These are phyloP conservation scores for Blumeria graminis DNA, from an alignment of 2,329 filamentous ascomycete species.

Conservation along the genomic window DNA sequence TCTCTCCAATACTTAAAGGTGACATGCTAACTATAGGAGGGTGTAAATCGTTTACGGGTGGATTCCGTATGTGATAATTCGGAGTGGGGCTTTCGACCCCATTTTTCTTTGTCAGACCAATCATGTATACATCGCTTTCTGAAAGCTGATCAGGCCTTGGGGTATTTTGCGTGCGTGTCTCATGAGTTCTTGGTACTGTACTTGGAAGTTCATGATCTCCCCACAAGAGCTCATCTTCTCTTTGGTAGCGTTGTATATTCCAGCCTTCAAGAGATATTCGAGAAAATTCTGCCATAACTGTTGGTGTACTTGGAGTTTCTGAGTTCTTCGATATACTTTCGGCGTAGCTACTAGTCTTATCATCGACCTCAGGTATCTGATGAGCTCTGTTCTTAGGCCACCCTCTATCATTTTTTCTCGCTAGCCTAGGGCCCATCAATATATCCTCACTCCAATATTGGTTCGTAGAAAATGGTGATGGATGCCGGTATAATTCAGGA, in stretches of 20 bases:
- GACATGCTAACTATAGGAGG: conserved; percentile 62
- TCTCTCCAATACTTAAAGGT: conserved; percentile 42
- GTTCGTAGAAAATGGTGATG: conserved; percentile 64
- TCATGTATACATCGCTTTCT: conserved; percentile 22
- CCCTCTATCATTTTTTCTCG: conserved; percentile 29
- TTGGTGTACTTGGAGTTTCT: conserved; percentile 20
- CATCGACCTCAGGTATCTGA: conserved; percentile 32
- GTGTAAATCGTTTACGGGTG: conserved; percentile 66
- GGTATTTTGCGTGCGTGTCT: conserved; percentile 24
- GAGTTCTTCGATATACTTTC: conserved; percentile 16
- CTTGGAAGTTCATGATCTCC: conserved; percentile 29
- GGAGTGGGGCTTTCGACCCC: conserved; percentile 12
- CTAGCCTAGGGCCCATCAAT: conserved; percentile 49
- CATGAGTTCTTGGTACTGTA: conserved; percentile 23
- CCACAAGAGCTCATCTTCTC: conserved; percentile 76
- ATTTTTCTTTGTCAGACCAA: conserved; percentile 14
- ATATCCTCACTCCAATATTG: conserved; percentile 80
- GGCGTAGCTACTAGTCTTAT: conserved; percentile 27
- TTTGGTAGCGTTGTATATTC: conserved; percentile 60
- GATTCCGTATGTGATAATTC: conserved; percentile 23
- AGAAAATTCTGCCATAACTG: conserved; percentile 22
- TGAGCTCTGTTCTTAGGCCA: conserved; percentile 32
- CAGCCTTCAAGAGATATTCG: conserved; percentile 30
- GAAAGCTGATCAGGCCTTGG: conserved; percentile 26
- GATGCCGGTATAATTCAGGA: conserved; percentile 54